Evolutionary conservation across 148 eudicot genomes (phyloP).

Genomic region (Dianthus caryophyllus): DNA sequence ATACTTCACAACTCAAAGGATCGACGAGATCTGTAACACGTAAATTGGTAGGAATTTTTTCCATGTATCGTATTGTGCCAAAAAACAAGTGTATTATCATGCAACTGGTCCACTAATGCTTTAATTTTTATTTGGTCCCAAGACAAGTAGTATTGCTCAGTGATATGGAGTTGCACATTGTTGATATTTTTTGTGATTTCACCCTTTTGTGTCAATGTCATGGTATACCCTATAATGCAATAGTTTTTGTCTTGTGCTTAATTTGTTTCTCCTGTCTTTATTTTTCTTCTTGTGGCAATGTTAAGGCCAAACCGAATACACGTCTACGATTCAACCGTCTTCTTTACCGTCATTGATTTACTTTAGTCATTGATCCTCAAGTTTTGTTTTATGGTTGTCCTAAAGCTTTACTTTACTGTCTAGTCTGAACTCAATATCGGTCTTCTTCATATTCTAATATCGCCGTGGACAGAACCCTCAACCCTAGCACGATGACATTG

Average conservation of each 20-base stretch:
- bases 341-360: too few relatives aligned
- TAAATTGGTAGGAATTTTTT: constrained; percentile 17
- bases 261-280: not conserved
- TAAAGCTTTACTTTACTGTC: too few relatives aligned
- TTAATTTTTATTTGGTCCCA: not conserved
- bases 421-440: too few relatives aligned
- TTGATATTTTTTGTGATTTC: not conserved
- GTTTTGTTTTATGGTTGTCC: too few relatives aligned
- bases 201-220: not conserved
- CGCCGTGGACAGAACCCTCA: too few relatives aligned
- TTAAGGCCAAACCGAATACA: not conserved
- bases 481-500: too few relatives aligned
- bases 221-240: constrained; percentile 15
- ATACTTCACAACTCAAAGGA: not conserved
- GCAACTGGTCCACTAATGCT: constrained; percentile 10
- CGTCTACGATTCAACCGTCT: too few relatives aligned
- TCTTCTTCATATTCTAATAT: too few relatives aligned
- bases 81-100: constrained; percentile 20
- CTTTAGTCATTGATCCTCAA: too few relatives aligned
- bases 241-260: constrained; percentile 12
- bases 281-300: not conserved
- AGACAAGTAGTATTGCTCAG: constrained; percentile 16
- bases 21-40: constrained; percentile 2
- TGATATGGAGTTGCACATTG: not conserved
- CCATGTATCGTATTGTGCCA: constrained; percentile 9